phyloP scores from a whole-genome alignment of 129 eudicot genomes.

The Pittosporum tobira region DNA sequence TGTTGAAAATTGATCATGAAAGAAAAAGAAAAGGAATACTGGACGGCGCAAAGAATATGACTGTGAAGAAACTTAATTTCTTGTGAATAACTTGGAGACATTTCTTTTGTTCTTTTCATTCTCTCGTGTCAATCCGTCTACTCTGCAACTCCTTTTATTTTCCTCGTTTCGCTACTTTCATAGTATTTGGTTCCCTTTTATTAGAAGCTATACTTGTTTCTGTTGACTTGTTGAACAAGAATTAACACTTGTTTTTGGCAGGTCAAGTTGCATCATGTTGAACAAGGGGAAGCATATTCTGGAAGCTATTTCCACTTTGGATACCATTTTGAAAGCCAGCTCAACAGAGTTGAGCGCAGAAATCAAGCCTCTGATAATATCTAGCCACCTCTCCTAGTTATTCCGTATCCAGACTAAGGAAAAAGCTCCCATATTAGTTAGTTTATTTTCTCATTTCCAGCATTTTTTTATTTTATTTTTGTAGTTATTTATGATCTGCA shows the following conservation, averaged over 20 bases:
- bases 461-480: too few species aligned
- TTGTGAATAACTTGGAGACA: too few species aligned
- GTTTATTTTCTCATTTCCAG: not conserved
- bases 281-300: conserved; percentile 65
- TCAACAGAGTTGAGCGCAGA: conserved; percentile 35
- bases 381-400: conserved; percentile 25
- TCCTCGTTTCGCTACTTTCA: not conserved
- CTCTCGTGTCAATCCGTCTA: too few species aligned
- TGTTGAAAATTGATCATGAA: too few species aligned
- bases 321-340: conserved; percentile 38
- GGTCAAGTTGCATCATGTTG: conserved; percentile 79
- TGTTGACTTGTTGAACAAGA: not conserved
- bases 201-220: not conserved
- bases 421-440: not conserved
- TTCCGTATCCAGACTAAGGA: not conserved
- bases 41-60: too few species aligned
- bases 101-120: too few species aligned
- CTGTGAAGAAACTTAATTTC: too few species aligned
- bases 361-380: conserved; percentile 36
- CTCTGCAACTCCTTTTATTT: too few species aligned
- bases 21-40: too few species aligned
- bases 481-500: too few species aligned
- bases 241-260: conserved; percentile 15
- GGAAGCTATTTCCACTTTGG: conserved; percentile 56
- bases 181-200: not conserved